Conservation (phyloP, 352 stramenopile genomes). For the Pythium dissimile region DNA sequence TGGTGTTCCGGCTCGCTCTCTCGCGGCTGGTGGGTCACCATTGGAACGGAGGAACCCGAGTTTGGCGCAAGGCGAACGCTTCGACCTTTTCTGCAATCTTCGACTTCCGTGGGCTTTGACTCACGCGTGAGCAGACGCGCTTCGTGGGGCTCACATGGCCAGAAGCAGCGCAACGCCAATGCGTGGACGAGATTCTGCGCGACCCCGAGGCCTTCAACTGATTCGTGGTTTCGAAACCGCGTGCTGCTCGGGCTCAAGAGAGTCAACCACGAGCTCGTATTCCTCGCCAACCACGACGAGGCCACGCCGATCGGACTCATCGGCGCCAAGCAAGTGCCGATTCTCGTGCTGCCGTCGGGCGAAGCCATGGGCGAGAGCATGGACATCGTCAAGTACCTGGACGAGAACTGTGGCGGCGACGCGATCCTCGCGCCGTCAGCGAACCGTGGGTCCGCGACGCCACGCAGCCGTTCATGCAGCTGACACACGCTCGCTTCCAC, state of each 20-base stretch:
- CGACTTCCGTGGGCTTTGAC: too few relatives aligned
- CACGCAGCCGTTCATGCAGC: constrained; percentile 29
- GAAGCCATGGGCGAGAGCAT: constrained; percentile 35
- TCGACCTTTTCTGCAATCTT: too few relatives aligned
- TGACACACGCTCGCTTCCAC: constrained; percentile 49
- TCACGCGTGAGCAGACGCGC: too few relatives aligned
- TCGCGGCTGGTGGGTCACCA: too few relatives aligned
- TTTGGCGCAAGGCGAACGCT: too few relatives aligned
- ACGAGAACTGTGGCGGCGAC: constrained; percentile 31
- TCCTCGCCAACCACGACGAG: constrained; percentile 41
- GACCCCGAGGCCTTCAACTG: too few relatives aligned
- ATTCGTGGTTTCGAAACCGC: too few relatives aligned
- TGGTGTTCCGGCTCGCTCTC: too few relatives aligned
- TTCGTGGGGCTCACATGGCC: background rate
- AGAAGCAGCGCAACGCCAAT: constrained; percentile 28
- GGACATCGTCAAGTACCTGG: constrained; percentile 44
- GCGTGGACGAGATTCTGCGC: constrained; percentile 61
- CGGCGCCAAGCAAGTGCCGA: constrained; percentile 36
- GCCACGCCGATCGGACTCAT: constrained; percentile 32
- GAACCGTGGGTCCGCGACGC: constrained; percentile 42
- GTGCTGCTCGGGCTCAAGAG: constrained; percentile 48
- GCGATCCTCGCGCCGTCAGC: constrained; percentile 27
- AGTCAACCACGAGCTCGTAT: constrained; percentile 30
- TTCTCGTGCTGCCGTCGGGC: constrained; percentile 6
- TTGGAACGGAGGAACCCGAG: too few relatives aligned